Conservation (phyloP, 208 protist species). For the Leishmania turanica region DNA sequence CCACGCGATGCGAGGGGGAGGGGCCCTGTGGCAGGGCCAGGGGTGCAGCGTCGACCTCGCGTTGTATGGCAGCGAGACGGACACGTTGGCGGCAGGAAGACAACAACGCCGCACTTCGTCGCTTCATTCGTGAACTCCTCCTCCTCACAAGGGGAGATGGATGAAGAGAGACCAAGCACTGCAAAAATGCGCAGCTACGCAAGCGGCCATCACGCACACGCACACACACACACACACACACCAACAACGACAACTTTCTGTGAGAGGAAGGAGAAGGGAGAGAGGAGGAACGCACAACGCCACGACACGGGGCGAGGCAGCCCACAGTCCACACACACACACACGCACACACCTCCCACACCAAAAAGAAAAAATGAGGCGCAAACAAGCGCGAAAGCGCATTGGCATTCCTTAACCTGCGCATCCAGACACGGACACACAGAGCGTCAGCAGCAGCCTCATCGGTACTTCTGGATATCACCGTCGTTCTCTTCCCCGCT, state of each 20-base stretch:
- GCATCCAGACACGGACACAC: neutral
- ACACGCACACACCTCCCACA: neutral
- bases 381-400: neutral
- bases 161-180: neutral
- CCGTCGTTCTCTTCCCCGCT: constrained; percentile 77
- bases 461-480: constrained; percentile 76
- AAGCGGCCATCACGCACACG: neutral
- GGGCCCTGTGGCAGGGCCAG: neutral
- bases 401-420: neutral
- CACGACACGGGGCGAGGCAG: neutral
- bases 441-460: neutral
- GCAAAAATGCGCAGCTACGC: neutral
- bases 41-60: neutral
- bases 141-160: neutral
- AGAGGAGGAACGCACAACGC: neutral
- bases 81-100: neutral
- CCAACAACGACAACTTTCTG: neutral
- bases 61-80: neutral
- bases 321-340: neutral
- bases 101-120: neutral
- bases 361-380: neutral
- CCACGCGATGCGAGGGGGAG: neutral
- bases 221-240: neutral
- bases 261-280: neutral
- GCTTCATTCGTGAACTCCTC: neutral